Evolutionary conservation across 805 yeast genomes (phyloP).

Genomic region (Candida silvicultrix): DNA sequence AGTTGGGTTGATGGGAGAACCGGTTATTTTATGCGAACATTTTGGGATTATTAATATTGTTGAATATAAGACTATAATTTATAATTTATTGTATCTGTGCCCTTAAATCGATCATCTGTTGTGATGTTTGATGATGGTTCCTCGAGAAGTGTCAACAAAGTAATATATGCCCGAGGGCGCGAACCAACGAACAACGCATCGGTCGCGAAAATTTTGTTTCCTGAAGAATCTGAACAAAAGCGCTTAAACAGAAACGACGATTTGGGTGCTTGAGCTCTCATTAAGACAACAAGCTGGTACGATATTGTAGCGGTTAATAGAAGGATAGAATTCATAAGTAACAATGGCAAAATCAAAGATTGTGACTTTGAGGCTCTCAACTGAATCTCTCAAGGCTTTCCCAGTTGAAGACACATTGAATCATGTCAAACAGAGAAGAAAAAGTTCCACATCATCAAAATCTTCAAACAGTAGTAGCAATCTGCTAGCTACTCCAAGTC

Average conservation of each 20-base stretch:
- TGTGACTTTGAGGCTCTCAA: slow-evolving; percentile 14
- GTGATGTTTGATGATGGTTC: no score
- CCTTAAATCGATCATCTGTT: no score
- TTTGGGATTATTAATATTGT: no score
- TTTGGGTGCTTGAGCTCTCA: no score
- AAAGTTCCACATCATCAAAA: not conserved
- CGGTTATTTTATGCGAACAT: not conserved
- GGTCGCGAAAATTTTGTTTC: not conserved
- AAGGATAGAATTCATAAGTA: not conserved
- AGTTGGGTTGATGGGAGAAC: not conserved
- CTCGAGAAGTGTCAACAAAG: not conserved
- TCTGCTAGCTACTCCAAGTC: slow-evolving; percentile 1
- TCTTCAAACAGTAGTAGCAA: slow-evolving; percentile 1
- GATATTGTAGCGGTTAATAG: no score
- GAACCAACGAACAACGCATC: no score
- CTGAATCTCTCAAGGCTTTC: slow-evolving; percentile 6
- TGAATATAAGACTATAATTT: no score
- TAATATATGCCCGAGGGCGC: no score
- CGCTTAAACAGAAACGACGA: no score
- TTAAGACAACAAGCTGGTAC: no score
- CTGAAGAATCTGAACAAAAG: not conserved
- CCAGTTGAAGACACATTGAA: slow-evolving; percentile 1
- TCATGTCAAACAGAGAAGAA: slow-evolving; percentile 1
- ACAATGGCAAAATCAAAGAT: slow-evolving; percentile 8
- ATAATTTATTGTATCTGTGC: no score